Conservation (phyloP, 345 rosid genomes). For the Citrus cavaleriei region DNA sequence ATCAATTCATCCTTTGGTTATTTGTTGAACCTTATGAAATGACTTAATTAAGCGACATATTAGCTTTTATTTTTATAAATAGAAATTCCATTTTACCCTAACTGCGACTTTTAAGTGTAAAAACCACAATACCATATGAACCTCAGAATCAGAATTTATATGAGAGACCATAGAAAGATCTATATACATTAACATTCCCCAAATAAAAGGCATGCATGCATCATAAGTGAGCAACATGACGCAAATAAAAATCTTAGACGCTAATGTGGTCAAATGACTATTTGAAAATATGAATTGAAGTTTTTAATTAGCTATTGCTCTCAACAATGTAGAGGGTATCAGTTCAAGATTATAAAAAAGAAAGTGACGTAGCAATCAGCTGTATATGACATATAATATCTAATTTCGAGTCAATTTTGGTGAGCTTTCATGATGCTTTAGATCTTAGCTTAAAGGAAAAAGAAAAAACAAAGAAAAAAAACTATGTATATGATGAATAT, state of each 20-base stretch:
- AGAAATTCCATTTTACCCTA: not conserved
- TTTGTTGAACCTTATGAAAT: not conserved
- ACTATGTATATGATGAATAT: not conserved
- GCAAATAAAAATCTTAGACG: not conserved
- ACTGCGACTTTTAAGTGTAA: too few species aligned
- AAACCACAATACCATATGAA: not conserved
- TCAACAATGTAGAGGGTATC: too few species aligned
- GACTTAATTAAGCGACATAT: not conserved
- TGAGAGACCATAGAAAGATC: too few species aligned
- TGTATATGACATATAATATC: not conserved
- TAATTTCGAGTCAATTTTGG: conserved; percentile 3
- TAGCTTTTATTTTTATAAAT: too few species aligned
- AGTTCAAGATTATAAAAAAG: not conserved
- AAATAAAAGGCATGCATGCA: not conserved
- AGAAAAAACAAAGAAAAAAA: too few species aligned
- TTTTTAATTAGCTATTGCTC: too few species aligned
- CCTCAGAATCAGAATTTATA: not conserved
- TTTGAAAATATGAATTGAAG: not conserved
- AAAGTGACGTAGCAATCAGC: not conserved
- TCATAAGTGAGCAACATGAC: not conserved
- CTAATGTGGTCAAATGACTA: not conserved
- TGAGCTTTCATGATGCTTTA: not conserved
- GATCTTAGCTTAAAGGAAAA: not conserved
- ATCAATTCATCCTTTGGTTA: not conserved
- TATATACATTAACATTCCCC: not conserved